These are phyloP conservation scores for Sideroxylon spinosum DNA, from an alignment of 179 eudicot species.

Conservation along the genomic window DNA sequence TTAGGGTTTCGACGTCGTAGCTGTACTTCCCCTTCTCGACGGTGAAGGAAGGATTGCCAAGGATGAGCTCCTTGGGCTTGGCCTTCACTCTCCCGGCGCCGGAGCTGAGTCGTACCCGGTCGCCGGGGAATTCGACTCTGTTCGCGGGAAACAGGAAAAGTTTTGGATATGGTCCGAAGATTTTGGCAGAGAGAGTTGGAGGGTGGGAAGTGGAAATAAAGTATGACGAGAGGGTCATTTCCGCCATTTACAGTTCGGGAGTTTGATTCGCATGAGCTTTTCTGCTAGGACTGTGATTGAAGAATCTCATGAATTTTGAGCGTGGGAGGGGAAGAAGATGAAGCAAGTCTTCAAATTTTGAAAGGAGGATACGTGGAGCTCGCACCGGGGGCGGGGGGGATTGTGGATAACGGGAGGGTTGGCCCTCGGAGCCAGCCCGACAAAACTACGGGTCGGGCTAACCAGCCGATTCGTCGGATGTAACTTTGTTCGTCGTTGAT, in stretches of 20 bases:
- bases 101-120: slow-evolving; percentile 17
- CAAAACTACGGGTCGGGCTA: slow-evolving; percentile 16
- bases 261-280: slow-evolving; percentile 11
- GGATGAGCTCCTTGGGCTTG: slow-evolving; percentile 53
- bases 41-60: slow-evolving; percentile 58
- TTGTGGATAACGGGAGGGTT: slow-evolving; percentile 36
- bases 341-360: background rate
- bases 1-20: slow-evolving; percentile 75
- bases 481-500: too few species aligned
- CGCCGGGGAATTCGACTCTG: background rate
- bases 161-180: slow-evolving; percentile 11
- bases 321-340: background rate
- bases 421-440: slow-evolving; percentile 1
- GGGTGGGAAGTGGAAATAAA: slow-evolving; percentile 20
- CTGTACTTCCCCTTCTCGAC: slow-evolving; percentile 93
- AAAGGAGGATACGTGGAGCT: slow-evolving; percentile 27
- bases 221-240: slow-evolving; percentile 27
- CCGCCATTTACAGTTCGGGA: background rate
- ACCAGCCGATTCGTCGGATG: too few species aligned
- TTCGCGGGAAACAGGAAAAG: slow-evolving; percentile 16
- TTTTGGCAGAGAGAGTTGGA: slow-evolving; percentile 13
- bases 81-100: slow-evolving; percentile 31
- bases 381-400: too few species aligned
- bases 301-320: background rate
- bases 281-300: background rate